Evolutionary conservation across 2,329 filamentous ascomycete genomes (phyloP).

Genomic region (Fusarium sp.): DNA sequence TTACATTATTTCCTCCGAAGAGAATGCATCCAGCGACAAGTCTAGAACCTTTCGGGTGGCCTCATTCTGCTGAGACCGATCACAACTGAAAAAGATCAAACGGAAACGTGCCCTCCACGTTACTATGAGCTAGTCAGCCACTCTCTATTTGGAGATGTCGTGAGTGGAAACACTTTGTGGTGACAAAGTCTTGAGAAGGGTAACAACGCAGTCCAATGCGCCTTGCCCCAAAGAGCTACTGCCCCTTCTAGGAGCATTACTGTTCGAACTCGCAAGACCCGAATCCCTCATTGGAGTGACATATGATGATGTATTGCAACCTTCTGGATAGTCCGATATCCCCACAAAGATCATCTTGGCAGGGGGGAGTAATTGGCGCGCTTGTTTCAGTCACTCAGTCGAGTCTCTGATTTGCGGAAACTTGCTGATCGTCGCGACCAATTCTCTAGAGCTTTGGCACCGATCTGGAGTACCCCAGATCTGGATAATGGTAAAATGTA

Average conservation of each 20-base stretch:
- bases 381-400: background rate
- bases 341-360: background rate
- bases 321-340: background rate
- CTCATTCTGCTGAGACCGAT: too few species aligned
- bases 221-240: background rate
- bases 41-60: too few species aligned
- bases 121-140: too few species aligned
- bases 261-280: background rate
- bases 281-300: constrained; percentile 2
- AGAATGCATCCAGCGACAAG: too few species aligned
- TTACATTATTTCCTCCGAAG: too few species aligned
- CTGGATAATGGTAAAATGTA: constrained; percentile 14
- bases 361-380: constrained; percentile 22
- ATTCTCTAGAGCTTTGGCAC: constrained; percentile 7
- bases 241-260: background rate
- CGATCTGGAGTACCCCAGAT: constrained; percentile 16
- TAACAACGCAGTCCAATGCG: background rate
- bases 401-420: constrained; percentile 27
- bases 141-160: background rate
- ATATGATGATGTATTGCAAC: background rate
- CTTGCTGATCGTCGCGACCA: constrained; percentile 1
- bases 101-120: too few species aligned
- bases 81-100: background rate
- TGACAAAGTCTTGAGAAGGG: background rate
- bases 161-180: background rate